phyloP scores from a whole-genome alignment of 75 land plant species.

The Pinus albicaulis region DNA sequence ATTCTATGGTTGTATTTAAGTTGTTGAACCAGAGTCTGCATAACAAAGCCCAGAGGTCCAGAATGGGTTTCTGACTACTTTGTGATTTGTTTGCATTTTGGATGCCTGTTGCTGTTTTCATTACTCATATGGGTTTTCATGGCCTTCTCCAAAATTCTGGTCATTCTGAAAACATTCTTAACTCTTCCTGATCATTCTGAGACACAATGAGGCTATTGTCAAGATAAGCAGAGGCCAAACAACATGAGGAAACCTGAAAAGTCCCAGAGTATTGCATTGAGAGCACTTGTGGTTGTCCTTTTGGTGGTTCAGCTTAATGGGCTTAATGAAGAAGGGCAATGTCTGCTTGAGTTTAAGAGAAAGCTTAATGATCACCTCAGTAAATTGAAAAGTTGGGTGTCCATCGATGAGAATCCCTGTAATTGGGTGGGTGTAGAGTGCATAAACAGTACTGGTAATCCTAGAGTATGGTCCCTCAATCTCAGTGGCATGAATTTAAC shows the following conservation, averaged over 20 bases:
- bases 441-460: conserved; percentile 14
- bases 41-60: no score
- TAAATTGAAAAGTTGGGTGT: conserved; percentile 38
- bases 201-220: background rate
- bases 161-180: background rate
- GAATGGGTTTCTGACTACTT: background rate
- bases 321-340: conserved; percentile 9
- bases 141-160: background rate
- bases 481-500: conserved; percentile 40
- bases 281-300: background rate
- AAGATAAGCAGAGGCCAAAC: conserved; percentile 4
- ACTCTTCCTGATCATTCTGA: background rate
- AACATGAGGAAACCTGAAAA: conserved; percentile 4
- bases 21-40: background rate
- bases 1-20: background rate
- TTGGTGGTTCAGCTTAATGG: background rate
- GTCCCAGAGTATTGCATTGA: background rate
- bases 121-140: background rate
- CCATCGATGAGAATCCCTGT: conserved; percentile 44
- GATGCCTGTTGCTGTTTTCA: background rate
- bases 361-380: conserved; percentile 20
- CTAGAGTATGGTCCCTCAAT: conserved; percentile 27
- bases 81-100: background rate
- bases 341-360: conserved; percentile 39
- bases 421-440: conserved; percentile 56